Evolutionary conservation across 441 rosid species (phyloP).

Genomic region (Metrosideros polymorpha): DNA sequence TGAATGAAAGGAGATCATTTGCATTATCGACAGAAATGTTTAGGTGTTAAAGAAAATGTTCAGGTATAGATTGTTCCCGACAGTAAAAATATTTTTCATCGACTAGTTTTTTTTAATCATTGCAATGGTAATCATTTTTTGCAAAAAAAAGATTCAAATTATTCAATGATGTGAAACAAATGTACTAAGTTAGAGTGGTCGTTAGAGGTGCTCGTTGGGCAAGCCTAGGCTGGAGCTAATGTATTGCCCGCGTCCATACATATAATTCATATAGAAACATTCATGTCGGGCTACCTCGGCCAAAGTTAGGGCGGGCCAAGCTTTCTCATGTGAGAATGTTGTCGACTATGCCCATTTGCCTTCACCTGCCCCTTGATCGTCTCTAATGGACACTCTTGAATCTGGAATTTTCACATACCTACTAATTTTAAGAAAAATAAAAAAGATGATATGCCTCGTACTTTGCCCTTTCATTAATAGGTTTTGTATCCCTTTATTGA

Average conservation of each 20-base stretch:
- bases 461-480: neutral
- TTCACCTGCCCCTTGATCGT: neutral
- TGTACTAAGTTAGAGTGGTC: neutral
- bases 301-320: neutral
- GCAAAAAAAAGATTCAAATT: neutral
- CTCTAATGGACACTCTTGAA: neutral
- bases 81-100: too few species aligned
- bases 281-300: neutral
- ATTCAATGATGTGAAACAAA: neutral
- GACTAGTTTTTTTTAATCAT: too few species aligned
- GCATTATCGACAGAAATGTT: neutral
- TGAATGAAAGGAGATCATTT: neutral
- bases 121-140: too few species aligned
- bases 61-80: too few species aligned
- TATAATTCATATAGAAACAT: neutral
- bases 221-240: neutral
- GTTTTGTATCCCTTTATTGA: neutral
- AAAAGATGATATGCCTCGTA: neutral
- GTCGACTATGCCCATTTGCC: neutral
- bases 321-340: neutral
- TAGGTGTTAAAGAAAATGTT: too few species aligned
- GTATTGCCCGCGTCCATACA: too few species aligned
- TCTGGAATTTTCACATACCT: neutral
- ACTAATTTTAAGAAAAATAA: neutral
- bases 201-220: rapidly evolving